Percentiles rank a stretch among this genome's conserved stretches.
These are phyloP conservation scores for Gnaphalium uliginosum DNA, from an alignment of 129 eudicot species.

Conservation along the genomic window DNA sequence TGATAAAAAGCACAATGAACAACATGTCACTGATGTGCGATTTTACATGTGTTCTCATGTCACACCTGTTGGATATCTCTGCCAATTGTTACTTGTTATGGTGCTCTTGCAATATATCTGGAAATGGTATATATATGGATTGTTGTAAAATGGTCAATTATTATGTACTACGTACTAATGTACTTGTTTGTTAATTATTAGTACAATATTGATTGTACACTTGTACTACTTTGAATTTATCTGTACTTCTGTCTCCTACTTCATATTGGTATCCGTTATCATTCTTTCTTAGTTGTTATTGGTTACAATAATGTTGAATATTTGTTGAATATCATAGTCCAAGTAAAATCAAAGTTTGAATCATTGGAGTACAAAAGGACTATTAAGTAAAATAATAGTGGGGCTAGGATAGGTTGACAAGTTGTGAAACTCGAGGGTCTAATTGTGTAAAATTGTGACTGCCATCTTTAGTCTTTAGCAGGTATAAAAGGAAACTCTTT, in stretches of 20 bases:
- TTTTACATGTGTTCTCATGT: conserved; percentile 31
- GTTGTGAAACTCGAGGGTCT: no score
- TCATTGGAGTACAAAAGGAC: no score
- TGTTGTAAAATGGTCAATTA: background rate
- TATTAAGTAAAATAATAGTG: no score
- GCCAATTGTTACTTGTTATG: background rate
- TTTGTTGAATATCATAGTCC: no score
- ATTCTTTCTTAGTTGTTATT: background rate
- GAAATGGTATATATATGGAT: background rate
- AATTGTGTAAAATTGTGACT: no score
- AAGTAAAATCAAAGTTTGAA: no score
- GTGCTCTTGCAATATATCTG: background rate
- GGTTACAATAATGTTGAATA: no score
- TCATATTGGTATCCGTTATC: background rate
- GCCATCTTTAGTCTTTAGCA: no score
- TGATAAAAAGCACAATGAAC: background rate
- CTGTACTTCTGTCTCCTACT: conserved; percentile 17
- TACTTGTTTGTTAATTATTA: conserved; percentile 14
- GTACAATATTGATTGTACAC: conserved; percentile 20
- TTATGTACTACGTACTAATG: conserved; percentile 28
- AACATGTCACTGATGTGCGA: background rate
- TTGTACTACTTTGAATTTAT: conserved; percentile 18
- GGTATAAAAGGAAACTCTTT: no score
- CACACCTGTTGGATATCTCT: conserved; percentile 29
- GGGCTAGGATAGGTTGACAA: no score